Conservation (phyloP, 805 yeast genomes). For the Wickerhamomyces strasburgensis region DNA sequence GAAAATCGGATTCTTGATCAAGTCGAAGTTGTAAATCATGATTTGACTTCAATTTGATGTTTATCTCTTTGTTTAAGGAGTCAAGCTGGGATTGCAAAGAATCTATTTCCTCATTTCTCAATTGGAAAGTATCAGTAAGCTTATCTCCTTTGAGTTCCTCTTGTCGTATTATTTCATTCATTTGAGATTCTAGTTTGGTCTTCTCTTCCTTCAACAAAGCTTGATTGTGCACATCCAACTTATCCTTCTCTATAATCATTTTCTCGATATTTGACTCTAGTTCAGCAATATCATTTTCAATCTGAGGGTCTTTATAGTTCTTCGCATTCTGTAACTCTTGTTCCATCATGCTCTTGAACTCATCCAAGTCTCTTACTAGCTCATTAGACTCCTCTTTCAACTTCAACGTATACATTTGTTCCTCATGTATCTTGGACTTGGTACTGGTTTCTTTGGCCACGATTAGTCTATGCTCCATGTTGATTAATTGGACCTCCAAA, state of each 20-base stretch:
- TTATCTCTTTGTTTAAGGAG: constrained; percentile 2
- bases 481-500: constrained; percentile 11
- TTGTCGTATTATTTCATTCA: constrained; percentile 19
- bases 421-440: constrained; percentile 9
- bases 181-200: constrained; percentile 12
- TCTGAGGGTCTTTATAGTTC: constrained; percentile 14
- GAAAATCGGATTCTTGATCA: not conserved
- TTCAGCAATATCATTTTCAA: constrained; percentile 13
- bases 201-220: constrained; percentile 4
- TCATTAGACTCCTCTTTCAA: constrained; percentile 28
- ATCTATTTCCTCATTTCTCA: constrained; percentile 14
- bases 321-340: constrained; percentile 28
- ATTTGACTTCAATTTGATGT: constrained; percentile 2
- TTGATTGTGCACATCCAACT: not conserved
- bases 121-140: constrained; percentile 23
- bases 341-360: constrained; percentile 23
- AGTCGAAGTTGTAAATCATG: not conserved
- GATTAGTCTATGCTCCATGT: constrained; percentile 12
- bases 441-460: constrained; percentile 1
- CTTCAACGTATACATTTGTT: constrained; percentile 12
- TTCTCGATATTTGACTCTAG: constrained; percentile 14
- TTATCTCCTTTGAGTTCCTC: constrained; percentile 28
- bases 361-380: constrained; percentile 29
- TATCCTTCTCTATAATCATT: constrained; percentile 3
- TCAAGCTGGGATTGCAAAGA: constrained; percentile 1